A percentile compares a stretch with the other conserved stretches of the same genome.
phyloP scores from a whole-genome alignment of 2,329 filamentous ascomycete species.

The Ilyonectria destructans region DNA sequence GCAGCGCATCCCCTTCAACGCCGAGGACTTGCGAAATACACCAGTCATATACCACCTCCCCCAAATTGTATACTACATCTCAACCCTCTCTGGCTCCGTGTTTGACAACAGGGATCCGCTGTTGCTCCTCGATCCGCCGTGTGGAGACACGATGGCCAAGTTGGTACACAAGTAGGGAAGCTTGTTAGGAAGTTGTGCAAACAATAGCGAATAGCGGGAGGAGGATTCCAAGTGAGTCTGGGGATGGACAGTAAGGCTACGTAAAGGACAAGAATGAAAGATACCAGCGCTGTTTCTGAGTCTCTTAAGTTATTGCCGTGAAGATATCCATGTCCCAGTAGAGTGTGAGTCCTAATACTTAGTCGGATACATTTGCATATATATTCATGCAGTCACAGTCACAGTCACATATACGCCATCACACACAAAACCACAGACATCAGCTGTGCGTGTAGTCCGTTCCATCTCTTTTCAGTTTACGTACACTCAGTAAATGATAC shows the following conservation, averaged over 20 bases:
- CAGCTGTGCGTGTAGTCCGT: too few species aligned
- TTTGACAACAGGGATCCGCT: neutral
- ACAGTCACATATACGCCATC: neutral
- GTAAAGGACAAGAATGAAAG: neutral
- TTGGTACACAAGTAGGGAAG: neutral
- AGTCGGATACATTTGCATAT: too few species aligned
- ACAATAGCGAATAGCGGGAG: neutral
- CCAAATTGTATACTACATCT: neutral
- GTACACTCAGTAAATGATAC: too few species aligned
- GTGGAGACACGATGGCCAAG: neutral
- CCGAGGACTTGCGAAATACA: neutral
- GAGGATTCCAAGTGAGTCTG: neutral
- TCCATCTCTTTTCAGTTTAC: too few species aligned
- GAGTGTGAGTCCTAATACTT: neutral
- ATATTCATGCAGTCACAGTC: neutral
- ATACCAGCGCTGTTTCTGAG: neutral
- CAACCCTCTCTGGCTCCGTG: neutral
- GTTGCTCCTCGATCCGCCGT: neutral
- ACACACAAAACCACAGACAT: neutral
- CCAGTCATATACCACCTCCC: neutral
- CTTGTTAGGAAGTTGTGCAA: conserved; percentile 7
- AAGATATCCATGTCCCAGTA: neutral
- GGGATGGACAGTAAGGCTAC: neutral
- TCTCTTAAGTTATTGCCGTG: neutral
- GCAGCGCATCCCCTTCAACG: neutral